Percentiles rank a stretch among this genome's conserved stretches.
Conservation (phyloP, 106 monocot species). For the Acorus gramineus region DNA sequence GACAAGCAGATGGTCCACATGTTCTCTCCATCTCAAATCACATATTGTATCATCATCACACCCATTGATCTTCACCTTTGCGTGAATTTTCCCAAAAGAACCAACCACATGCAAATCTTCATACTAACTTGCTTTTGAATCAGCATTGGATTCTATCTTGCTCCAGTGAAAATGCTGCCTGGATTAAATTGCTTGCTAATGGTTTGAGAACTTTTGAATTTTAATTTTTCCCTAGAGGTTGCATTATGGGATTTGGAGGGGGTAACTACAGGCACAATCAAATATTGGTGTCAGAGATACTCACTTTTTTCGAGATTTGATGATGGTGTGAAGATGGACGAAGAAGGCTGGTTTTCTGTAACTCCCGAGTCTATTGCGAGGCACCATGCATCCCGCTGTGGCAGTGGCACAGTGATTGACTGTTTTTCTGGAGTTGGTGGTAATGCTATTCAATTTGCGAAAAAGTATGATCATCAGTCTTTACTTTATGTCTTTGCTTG, state of each 20-base stretch:
- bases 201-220: not conserved
- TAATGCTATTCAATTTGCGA: constrained; percentile 94
- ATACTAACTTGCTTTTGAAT: no score
- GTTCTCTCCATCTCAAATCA: no score
- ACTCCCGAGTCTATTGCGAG: constrained; percentile 86
- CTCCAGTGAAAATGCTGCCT: no score
- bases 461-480: constrained; percentile 29
- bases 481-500: not conserved
- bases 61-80: no score
- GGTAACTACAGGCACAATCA: constrained; percentile 26
- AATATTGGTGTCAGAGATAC: constrained; percentile 95
- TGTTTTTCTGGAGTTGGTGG: constrained; percentile 93
- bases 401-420: constrained; percentile 53
- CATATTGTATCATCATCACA: no score
- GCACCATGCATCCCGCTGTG: constrained; percentile 83
- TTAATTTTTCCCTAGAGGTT: constrained; percentile 29
- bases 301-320: constrained; percentile 79
- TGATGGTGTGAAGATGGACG: constrained; percentile 87
- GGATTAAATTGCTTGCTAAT: no score
- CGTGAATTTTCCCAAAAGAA: no score
- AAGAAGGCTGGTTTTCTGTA: constrained; percentile 99
- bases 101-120: no score
- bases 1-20: no score
- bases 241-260: constrained; percentile 7
- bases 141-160: no score